Base-by-base conservation (phyloP, 257 asterid genomes). In the Plectranthus barbatus region DNA sequence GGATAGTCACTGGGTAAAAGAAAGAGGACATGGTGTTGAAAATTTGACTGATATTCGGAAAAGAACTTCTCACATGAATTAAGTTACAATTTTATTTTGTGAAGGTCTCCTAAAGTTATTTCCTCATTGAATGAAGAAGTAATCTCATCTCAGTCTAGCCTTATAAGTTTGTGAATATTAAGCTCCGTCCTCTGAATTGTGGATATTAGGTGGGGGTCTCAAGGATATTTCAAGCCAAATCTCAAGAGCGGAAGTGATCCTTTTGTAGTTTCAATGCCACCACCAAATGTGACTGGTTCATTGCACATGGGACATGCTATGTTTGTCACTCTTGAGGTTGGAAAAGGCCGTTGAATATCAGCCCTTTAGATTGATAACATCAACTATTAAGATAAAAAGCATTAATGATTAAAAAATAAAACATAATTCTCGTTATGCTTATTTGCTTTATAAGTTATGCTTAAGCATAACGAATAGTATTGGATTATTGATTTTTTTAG, bases 271-370 rank as follows among this genome's bases (percentile, higher is more conserved):
- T 65, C 99, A 44, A 92, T 92, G 99, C 99, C 99, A 49, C 99
- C 99, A 0, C 99, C 99, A 51, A 92, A 92, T 78, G 95, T 92
- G 63, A 92, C 99, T 17, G 99, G 99, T 60, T 92, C 99, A 4
- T 76, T 92, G 85, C 99, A 92, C 80, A 92, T 92, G 99, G 99
- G 99, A 42, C 99, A 92, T 75, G 97, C 99, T 18, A 92, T 92
- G 99, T 92, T 92, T 74, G 97, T 92, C 74, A 86, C 99, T 69
- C 97, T 92, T 66, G 99, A 92, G 99, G 99, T 92, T 72, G 55
- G 79, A 21, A 34, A 40, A 45, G 39, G 33, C n/a, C n/a, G n/a
- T n/a, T n/a, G n/a, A n/a, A n/a, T n/a, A n/a, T n/a, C n/a, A n/a
- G n/a, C n/a, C n/a, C n/a, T n/a, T n/a, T n/a, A n/a, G n/a, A n/a